Evolutionary conservation across 2,329 filamentous ascomycete genomes (phyloP).

Genomic region (Harringtonia lauricola): DNA sequence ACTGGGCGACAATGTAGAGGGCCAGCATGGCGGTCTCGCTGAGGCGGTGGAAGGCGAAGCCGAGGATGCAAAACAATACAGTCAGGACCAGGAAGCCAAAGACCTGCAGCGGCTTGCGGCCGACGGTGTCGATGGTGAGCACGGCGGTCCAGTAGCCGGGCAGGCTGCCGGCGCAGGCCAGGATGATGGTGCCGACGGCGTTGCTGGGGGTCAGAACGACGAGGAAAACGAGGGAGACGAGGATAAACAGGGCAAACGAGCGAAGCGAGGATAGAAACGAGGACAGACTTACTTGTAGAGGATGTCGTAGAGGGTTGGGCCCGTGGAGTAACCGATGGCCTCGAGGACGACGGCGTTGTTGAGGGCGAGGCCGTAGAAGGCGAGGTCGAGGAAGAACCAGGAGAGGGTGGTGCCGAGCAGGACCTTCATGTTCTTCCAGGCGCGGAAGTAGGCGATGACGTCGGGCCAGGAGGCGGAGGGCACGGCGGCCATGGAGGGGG

Average conservation of each 20-base stretch:
- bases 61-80: conserved; percentile 49
- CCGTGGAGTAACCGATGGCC: conserved; percentile 60
- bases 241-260: neutral
- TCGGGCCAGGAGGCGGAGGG: conserved; percentile 63
- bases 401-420: conserved; percentile 67
- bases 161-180: conserved; percentile 66
- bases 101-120: conserved; percentile 66
- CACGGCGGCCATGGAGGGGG: conserved; percentile 26
- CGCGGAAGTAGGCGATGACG: conserved; percentile 53
- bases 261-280: neutral
- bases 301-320: conserved; percentile 52
- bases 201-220: conserved; percentile 22
- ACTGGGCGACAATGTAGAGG: conserved; percentile 53
- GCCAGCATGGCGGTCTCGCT: conserved; percentile 38
- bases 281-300: conserved; percentile 46
- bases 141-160: conserved; percentile 75
- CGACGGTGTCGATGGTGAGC: conserved; percentile 60
- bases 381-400: conserved; percentile 70
- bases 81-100: conserved; percentile 51
- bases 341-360: conserved; percentile 63
- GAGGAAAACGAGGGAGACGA: neutral
- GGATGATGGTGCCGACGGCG: conserved; percentile 65
- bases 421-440: conserved; percentile 60
- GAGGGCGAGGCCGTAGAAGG: conserved; percentile 61
- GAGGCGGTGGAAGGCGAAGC: conserved; percentile 44